phyloP scores from a whole-genome alignment of 768 basidiomycete genomes.

The Imleria badia region DNA sequence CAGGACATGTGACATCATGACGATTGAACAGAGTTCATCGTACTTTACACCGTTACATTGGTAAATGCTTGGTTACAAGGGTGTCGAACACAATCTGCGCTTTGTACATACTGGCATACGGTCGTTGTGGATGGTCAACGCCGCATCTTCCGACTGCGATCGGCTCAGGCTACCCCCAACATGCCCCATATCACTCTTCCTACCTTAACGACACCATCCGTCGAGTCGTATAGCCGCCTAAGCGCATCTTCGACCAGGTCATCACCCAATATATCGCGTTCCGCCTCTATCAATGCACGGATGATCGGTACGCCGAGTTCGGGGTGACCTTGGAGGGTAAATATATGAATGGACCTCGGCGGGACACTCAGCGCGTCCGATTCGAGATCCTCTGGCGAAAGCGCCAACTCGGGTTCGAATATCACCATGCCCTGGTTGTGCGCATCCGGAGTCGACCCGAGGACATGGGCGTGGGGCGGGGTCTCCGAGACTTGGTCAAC shows the following conservation, averaged over 20 bases:
- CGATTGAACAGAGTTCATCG: background rate
- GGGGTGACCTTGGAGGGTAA: background rate
- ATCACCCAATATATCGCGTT: too few relatives aligned
- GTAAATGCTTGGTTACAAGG: constrained; percentile 7
- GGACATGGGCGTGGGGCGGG: background rate
- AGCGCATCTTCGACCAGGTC: background rate
- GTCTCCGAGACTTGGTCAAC: background rate
- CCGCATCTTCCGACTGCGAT: background rate
- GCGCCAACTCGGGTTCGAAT: background rate
- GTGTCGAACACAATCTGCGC: background rate
- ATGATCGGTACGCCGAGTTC: background rate
- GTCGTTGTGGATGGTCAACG: constrained; percentile 3
- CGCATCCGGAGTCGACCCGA: background rate
- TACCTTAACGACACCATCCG: background rate
- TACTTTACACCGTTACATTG: background rate
- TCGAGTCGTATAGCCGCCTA: background rate
- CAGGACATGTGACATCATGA: constrained; percentile 36
- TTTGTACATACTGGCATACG: constrained; percentile 6
- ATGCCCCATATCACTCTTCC: background rate
- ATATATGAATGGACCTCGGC: background rate
- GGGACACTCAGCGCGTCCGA: background rate
- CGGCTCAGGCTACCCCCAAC: background rate
- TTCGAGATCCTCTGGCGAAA: background rate
- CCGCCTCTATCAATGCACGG: background rate
- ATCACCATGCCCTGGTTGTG: background rate